Percentiles rank a stretch among this genome's conserved stretches.
phyloP scores from a whole-genome alignment of 2,329 filamentous ascomycete species.

The Pseudogymnoascus sp. region DNA sequence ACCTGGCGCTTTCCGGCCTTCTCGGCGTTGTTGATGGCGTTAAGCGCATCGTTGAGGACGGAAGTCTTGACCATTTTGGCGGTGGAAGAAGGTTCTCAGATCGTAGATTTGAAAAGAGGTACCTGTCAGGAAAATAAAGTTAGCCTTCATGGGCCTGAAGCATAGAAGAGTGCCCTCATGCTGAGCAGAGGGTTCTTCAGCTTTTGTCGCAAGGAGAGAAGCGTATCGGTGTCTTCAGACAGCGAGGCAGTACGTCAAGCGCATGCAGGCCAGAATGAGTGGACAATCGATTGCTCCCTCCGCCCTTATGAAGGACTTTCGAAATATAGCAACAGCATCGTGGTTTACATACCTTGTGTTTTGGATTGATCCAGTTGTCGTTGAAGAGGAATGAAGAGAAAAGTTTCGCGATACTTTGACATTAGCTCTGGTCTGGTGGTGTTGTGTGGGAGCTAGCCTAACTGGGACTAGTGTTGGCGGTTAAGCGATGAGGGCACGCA shows the following conservation, averaged over 20 bases:
- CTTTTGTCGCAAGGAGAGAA: constrained; percentile 55
- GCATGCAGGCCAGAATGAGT: constrained; percentile 21
- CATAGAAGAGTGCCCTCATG: constrained; percentile 40
- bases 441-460: constrained; percentile 6
- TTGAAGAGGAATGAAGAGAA: constrained; percentile 4
- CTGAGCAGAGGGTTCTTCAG: constrained; percentile 56
- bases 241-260: constrained; percentile 2
- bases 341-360: constrained; percentile 1
- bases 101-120: constrained; percentile 57
- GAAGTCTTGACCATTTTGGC: constrained; percentile 98
- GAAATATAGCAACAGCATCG: constrained; percentile 8
- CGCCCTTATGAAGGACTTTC: constrained; percentile 30
- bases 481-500: constrained; percentile 9
- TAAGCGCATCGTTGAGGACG: constrained; percentile 98
- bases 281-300: constrained; percentile 47
- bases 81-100: constrained; percentile 70
- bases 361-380: constrained; percentile 7
- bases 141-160: constrained; percentile 57
- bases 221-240: constrained; percentile 46
- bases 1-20: constrained; percentile 99
- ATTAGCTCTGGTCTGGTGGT: not conserved
- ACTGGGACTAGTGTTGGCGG: not conserved
- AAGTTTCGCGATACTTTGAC: constrained; percentile 8
- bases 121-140: constrained; percentile 46
- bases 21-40: constrained; percentile 99